A percentile compares a stretch with the other conserved stretches of the same genome.
phyloP scores from a whole-genome alignment of 306 rosid species.

The Gillenia trifoliata region DNA sequence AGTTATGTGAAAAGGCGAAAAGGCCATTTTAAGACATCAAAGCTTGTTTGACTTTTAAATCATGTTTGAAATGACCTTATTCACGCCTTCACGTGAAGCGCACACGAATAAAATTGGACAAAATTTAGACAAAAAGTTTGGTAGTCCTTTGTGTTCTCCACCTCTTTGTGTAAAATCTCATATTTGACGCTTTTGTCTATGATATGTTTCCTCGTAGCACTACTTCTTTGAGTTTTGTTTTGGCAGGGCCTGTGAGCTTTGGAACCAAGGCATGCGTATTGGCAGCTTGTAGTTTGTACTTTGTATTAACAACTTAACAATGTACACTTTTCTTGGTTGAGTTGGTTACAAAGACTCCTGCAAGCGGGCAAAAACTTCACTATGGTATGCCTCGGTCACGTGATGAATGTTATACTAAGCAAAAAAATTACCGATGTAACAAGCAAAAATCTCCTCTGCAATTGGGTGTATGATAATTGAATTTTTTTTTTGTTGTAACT shows the following conservation, averaged over 20 bases:
- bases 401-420: background rate
- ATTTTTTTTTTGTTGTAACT: background rate
- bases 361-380: too few species aligned
- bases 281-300: background rate
- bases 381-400: too few species aligned
- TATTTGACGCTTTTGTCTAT: background rate
- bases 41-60: too few species aligned
- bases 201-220: background rate
- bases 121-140: background rate
- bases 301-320: background rate
- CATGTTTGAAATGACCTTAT: too few species aligned
- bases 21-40: too few species aligned
- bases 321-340: background rate
- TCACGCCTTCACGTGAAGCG: too few species aligned
- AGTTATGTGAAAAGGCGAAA: too few species aligned
- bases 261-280: background rate
- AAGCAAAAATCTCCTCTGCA: background rate
- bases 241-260: background rate
- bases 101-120: too few species aligned
- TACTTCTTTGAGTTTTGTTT: background rate
- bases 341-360: background rate
- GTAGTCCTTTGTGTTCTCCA: constrained; percentile 1
- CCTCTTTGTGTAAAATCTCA: background rate
- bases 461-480: too few species aligned
- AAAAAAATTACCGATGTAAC: background rate